Evolutionary conservation across 1,139 yeast genomes (phyloP).

Genomic region (Yamadazyma jaroonii): DNA sequence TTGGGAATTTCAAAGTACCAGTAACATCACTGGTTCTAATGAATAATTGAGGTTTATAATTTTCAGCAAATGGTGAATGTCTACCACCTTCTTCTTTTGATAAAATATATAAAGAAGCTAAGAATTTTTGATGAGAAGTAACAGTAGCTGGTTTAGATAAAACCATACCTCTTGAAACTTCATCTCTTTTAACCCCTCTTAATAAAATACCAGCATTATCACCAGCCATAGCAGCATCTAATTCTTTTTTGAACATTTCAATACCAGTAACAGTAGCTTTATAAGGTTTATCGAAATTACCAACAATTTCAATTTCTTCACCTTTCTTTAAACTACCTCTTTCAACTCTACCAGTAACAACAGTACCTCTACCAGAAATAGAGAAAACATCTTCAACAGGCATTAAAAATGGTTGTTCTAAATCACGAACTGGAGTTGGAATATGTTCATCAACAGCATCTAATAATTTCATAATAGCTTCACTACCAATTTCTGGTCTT

Average conservation of each 20-base stretch:
- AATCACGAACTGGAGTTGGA: slow-evolving; percentile 95
- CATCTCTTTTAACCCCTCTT: slow-evolving; percentile 99
- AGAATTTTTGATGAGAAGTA: slow-evolving; percentile 89
- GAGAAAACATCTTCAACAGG: slow-evolving; percentile 98
- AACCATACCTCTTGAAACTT: slow-evolving; percentile 96
- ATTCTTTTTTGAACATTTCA: slow-evolving; percentile 98
- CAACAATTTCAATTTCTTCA: slow-evolving; percentile 97
- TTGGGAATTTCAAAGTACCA: slow-evolving; percentile 88
- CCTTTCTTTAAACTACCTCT: slow-evolving; percentile 97
- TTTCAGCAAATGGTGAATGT: slow-evolving; percentile 94
- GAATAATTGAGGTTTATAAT: slow-evolving; percentile 98
- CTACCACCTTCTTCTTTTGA: slow-evolving; percentile 99
- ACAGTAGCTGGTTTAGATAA: slow-evolving; percentile 90
- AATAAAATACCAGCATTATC: slow-evolving; percentile 97
- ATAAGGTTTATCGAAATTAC: slow-evolving; percentile 80
- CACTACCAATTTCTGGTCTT: slow-evolving; percentile 88
- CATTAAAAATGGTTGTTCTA: slow-evolving; percentile 94
- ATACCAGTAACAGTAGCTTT: slow-evolving; percentile 97
- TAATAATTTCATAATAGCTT: slow-evolving; percentile 79
- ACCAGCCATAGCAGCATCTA: slow-evolving; percentile 97
- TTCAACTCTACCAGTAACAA: slow-evolving; percentile 98
- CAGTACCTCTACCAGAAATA: slow-evolving; percentile 99
- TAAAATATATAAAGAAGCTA: slow-evolving; percentile 89
- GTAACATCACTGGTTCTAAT: slow-evolving; percentile 96
- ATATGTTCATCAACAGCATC: slow-evolving; percentile 92